Evolutionary conservation across 371 early-diverging fungal species (phyloP).

Genomic region (Circinella umbellata): DNA sequence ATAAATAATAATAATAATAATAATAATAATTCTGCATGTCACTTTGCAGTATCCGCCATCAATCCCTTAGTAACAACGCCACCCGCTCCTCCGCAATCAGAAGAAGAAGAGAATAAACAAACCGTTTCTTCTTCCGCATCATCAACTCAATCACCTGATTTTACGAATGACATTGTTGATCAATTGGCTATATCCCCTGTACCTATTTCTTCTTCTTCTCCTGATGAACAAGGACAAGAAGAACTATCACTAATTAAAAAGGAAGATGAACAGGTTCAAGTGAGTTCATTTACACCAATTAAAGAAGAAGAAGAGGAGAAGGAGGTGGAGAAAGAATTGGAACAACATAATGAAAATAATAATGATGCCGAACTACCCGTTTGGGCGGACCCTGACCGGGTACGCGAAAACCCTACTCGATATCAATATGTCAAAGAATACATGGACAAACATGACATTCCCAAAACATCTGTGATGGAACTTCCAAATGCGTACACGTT

Average conservation of each 20-base stretch:
- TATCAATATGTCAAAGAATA: constrained; percentile 31
- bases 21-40: constrained; percentile 5
- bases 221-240: no score
- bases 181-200: neutral
- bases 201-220: neutral
- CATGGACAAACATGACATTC: constrained; percentile 24
- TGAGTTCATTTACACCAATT: no score
- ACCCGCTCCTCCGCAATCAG: neutral
- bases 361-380: constrained; percentile 25
- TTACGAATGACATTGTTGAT: neutral
- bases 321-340: neutral
- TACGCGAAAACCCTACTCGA: constrained; percentile 38
- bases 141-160: constrained; percentile 6
- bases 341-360: constrained; percentile 1
- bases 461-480: constrained; percentile 24
- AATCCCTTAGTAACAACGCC: constrained; percentile 10
- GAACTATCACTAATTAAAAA: neutral
- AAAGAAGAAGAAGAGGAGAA: constrained; percentile 8
- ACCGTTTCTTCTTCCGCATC: neutral
- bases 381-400: constrained; percentile 43
- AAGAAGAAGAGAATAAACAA: constrained; percentile 3
- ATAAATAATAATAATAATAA: no score
- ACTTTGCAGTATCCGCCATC: constrained; percentile 1
- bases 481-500: constrained; percentile 33
- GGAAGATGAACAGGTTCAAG: constrained; percentile 3